A percentile compares a stretch with the other conserved stretches of the same genome.
These are phyloP conservation scores for Aegilops sharonensis DNA, from an alignment of 176 grass and related monocot species.

Conservation along the genomic window DNA sequence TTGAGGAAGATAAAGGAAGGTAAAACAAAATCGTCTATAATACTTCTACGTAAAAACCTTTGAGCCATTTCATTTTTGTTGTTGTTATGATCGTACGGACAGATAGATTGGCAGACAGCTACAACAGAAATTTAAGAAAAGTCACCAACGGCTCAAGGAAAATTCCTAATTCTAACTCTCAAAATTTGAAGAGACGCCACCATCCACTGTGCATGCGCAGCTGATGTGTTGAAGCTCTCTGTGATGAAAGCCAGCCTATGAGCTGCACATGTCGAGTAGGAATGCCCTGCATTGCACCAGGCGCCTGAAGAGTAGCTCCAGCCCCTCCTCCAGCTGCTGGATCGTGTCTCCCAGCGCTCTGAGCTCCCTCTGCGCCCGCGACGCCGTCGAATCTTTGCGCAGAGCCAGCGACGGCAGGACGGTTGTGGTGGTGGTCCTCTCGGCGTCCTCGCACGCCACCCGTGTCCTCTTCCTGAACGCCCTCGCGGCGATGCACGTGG, in stretches of 20 bases:
- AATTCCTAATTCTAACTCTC: neutral
- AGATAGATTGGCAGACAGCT: neutral
- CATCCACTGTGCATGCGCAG: neutral
- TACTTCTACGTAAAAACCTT: neutral
- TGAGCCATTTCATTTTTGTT: neutral
- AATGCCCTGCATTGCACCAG: conserved; percentile 48
- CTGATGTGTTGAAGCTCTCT: neutral
- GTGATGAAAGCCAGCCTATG: neutral
- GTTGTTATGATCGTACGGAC: neutral
- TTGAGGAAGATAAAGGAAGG: neutral
- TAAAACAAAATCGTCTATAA: neutral
- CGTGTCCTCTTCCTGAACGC: conserved; percentile 35
- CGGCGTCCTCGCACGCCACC: conserved; percentile 36
- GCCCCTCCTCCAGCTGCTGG: conserved; percentile 38
- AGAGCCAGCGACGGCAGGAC: neutral
- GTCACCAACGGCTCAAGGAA: neutral
- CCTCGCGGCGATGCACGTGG: conserved; percentile 35
- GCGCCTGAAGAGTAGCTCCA: conserved; percentile 44
- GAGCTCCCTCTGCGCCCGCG: conserved; percentile 23
- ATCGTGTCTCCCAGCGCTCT: conserved; percentile 41
- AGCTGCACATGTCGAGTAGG: conserved; percentile 50
- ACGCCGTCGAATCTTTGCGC: conserved; percentile 15
- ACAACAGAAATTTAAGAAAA: neutral
- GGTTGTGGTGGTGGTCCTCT: neutral
- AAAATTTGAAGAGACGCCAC: conserved; percentile 16